Evolutionary conservation across 2,329 filamentous ascomycete species (phyloP), one percentile per base, ranked within the genome.

Genomic region (Pseudofabraea citricarpa): DNA sequence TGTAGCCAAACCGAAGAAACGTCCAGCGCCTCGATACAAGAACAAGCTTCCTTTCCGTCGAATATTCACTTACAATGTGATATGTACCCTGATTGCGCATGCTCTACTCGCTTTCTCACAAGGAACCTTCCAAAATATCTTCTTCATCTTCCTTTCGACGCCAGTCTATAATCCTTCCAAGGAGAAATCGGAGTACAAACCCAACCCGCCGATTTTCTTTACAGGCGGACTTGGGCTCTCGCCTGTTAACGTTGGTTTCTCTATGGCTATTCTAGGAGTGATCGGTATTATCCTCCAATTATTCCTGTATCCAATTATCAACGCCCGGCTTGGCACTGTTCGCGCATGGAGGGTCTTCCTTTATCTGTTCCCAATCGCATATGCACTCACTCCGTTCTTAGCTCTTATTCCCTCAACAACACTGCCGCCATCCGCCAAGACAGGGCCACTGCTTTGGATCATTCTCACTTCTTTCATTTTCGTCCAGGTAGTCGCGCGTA

Each of bases 251-350:
- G 84, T 93, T 23, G 87, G 87, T n/a, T 67, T 87, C 33, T 85
- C 85, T 4, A 89, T 90, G 68, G 81, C 87, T 2, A 81, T 86
- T 40, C 74, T 93, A 13, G 88, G 87, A 7, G 65, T 78, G 38
- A 80, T 91, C 33, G 88, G 88, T n/a, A 83, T 93, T 27, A 67
- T 72, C 0, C 69, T 93, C 36, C 85, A 90, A 60, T 73, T 89
- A 9, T 69, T 85, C 39, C 65, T 88, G 8, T 91, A 90, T 58
- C 86, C 87, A 1, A 65, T 66, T 22, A 66, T 89, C 15, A 86
- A 86, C 36, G 68, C 72, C 2, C 74, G 74, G 2, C 73, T 88
- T 2, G 87, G 87, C 24, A 85, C 84, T 1, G 65, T 90, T 41
- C 69, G 70, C 5, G 82, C 80, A 33, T 89, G 83, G 72, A 77